A percentile compares a stretch with the other conserved stretches of the same genome.
Evolutionary conservation across 768 basidiomycete genomes (phyloP).

Genomic region (Clitopilus hobsonii): DNA sequence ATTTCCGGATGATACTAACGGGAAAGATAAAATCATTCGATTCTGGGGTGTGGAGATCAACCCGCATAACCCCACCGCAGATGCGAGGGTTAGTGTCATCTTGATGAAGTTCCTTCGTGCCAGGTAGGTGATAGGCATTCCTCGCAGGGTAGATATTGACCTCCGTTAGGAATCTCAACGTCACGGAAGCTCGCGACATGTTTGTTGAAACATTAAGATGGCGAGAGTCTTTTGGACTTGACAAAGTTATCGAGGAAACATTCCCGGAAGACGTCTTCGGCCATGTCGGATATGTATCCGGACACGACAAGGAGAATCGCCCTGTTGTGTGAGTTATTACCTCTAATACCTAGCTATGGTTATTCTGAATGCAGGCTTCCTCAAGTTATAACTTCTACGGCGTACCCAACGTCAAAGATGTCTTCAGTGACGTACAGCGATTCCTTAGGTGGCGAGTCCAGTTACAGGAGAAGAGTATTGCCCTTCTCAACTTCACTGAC

Average conservation of each 20-base stretch:
- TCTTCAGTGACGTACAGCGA: slow-evolving; percentile 72
- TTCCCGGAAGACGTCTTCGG: slow-evolving; percentile 65
- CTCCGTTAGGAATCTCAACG: slow-evolving; percentile 42
- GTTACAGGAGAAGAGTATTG: slow-evolving; percentile 67
- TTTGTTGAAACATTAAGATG: slow-evolving; percentile 65
- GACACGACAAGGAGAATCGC: slow-evolving; percentile 64
- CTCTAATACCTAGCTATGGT: background rate
- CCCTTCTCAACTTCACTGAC: slow-evolving; percentile 65
- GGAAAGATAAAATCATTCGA: slow-evolving; percentile 43
- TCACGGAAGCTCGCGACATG: slow-evolving; percentile 57
- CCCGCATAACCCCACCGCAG: slow-evolving; percentile 40
- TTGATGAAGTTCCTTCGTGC: slow-evolving; percentile 82
- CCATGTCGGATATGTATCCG: slow-evolving; percentile 56
- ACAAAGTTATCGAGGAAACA: slow-evolving; percentile 52
- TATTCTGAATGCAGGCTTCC: background rate
- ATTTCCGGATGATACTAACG: slow-evolving; percentile 53
- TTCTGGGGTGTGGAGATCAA: slow-evolving; percentile 75
- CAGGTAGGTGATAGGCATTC: slow-evolving; percentile 34
- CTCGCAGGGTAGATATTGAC: background rate
- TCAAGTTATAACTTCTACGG: slow-evolving; percentile 81
- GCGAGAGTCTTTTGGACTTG: slow-evolving; percentile 63
- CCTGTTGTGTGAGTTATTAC: slow-evolving; percentile 60
- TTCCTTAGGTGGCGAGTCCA: slow-evolving; percentile 82
- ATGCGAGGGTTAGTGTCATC: slow-evolving; percentile 69
- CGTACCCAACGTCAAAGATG: slow-evolving; percentile 56